Conservation (phyloP, 1,284 basidiomycete genomes). For the Microbotryum lychnidis-dioicae region DNA sequence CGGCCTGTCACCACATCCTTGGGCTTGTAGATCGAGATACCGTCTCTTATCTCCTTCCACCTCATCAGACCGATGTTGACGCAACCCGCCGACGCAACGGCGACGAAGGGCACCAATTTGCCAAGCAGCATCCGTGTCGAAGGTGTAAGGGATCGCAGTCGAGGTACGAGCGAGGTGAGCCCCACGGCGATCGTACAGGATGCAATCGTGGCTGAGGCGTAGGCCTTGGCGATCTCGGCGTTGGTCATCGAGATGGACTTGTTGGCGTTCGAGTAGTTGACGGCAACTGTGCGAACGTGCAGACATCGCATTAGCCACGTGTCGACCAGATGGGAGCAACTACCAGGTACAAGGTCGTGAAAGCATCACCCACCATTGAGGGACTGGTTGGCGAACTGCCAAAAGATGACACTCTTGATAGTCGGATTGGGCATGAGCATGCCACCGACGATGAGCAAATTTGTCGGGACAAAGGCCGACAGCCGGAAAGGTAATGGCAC, state of each 20-base stretch:
- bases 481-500: constrained; percentile 49
- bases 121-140: constrained; percentile 40
- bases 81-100: constrained; percentile 47
- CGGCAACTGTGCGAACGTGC: constrained; percentile 20
- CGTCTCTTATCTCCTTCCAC: constrained; percentile 51
- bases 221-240: constrained; percentile 40
- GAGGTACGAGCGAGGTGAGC: constrained; percentile 45
- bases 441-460: constrained; percentile 43
- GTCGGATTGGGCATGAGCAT: constrained; percentile 37
- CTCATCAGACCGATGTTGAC: constrained; percentile 49
- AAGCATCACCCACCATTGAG: constrained; percentile 38
- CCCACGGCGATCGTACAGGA: constrained; percentile 48
- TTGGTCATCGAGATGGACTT: constrained; percentile 32
- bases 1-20: constrained; percentile 23
- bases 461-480: constrained; percentile 49
- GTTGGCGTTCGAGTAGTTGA: constrained; percentile 37
- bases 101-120: constrained; percentile 48
- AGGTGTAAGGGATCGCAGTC: constrained; percentile 36
- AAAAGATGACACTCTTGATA: constrained; percentile 41
- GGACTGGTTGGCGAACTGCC: constrained; percentile 51
- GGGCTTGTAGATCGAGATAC: constrained; percentile 44
- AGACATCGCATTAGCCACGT: no score
- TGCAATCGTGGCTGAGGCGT: constrained; percentile 46
- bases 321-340: not conserved
- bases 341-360: not conserved